Conservation (phyloP, 176 grass and related monocot genomes). For the Pontederia paniculata region DNA sequence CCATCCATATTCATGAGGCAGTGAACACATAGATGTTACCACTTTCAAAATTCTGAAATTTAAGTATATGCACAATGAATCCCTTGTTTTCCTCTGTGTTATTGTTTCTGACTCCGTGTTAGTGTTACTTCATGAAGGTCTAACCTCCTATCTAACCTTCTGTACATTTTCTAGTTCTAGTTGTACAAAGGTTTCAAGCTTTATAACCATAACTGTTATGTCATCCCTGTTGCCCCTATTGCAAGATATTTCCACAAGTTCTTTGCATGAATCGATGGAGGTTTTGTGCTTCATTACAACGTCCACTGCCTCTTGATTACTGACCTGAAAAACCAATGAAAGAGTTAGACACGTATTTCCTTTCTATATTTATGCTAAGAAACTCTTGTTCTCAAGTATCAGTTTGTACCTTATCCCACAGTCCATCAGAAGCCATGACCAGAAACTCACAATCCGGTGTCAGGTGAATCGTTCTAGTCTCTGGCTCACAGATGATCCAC, state of each 20-base stretch:
- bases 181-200: conserved; percentile 1
- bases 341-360: too few relatives aligned
- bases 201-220: conserved; percentile 27
- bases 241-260: conserved; percentile 20
- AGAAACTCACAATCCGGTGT: conserved; percentile 42
- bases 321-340: conserved; percentile 13
- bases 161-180: too few relatives aligned
- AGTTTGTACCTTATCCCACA: conserved; percentile 61
- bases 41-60: too few relatives aligned
- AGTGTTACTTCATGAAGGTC: too few relatives aligned
- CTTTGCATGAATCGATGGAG: conserved; percentile 18
- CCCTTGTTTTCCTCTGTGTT: too few relatives aligned
- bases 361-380: too few relatives aligned
- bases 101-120: too few relatives aligned
- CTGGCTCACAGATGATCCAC: conserved; percentile 45
- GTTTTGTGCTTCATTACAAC: neutral
- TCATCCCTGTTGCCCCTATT: conserved; percentile 27
- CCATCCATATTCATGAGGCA: too few relatives aligned
- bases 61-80: too few relatives aligned
- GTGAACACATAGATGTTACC: too few relatives aligned
- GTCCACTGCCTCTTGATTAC: conserved; percentile 30
- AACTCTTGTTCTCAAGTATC: too few relatives aligned
- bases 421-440: conserved; percentile 70
- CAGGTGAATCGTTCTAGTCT: conserved; percentile 20
- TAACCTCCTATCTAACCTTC: too few relatives aligned